Base-by-base conservation (phyloP, 768 basidiomycete species). In the Podaxis sp. region DNA sequence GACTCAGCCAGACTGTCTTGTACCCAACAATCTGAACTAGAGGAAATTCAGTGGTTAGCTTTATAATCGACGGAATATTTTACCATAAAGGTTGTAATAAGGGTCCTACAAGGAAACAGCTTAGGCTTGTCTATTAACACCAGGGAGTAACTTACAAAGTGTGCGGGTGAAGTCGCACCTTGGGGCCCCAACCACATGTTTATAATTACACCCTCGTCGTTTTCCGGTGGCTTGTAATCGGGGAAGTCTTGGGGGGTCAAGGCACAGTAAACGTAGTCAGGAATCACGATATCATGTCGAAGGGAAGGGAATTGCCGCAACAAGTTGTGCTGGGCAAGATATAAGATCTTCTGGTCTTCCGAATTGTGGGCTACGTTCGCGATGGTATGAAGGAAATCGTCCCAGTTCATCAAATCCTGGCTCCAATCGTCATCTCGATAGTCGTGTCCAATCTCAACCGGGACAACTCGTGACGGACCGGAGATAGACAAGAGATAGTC, bases 1-100 rank as follows among this genome's bases (percentile, higher is more conserved):
- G 90, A 0, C 95, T 93, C 55, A 98, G 77, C 94, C 96, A 98
- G 23, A 98, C 83, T 5, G 87, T 90, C 75, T 98, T 98, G 28
- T 77, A 73, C 27, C 97, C 96, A 13, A 91, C 87, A 5, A 97
- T 82, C 77, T 98, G 97, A 0, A 88, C 94, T 95, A 35, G 65
- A 5, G 52, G 10, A 56, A 25, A 51, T 55, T 62, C 50, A 61
- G 55, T 25, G 10, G 13, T 13, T 51, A n/a, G 42, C n/a, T 18
- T 35, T 54, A 57, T 62, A 38, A 56, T 55, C 35, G 51, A 25
- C 14, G 55, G 63, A 27, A 2, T 6, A 53, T 57, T 62, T 50
- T 72, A 94, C 94, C 86, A 71, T 92, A 98, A 63, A 89, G 81
- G 71, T 99, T 99, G 75, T 84, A 92, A 73, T 88, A 97, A 2